These are phyloP conservation scores for Casuarina cunninghamiana DNA, from an alignment of 306 rosid species.

Conservation along the genomic window DNA sequence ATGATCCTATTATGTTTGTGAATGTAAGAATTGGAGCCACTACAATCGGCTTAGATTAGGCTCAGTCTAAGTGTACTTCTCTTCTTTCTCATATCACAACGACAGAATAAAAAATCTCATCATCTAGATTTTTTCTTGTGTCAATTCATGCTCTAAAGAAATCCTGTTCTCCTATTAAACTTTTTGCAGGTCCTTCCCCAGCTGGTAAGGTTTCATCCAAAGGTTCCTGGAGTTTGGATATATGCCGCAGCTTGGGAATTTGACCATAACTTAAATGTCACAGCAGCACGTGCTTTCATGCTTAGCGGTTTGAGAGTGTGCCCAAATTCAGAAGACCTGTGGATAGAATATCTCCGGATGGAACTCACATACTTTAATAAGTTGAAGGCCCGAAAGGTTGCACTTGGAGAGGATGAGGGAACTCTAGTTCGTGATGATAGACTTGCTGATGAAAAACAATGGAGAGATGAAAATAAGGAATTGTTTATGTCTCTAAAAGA, in stretches of 20 bases:
- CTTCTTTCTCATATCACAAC: not conserved
- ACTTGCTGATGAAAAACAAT: slow-evolving; percentile 57
- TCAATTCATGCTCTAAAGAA: not conserved
- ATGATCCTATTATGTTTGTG: not conserved
- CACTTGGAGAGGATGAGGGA: slow-evolving; percentile 86
- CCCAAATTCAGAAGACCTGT: slow-evolving; percentile 74
- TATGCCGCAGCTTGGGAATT: slow-evolving; percentile 99
- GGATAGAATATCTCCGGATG: slow-evolving; percentile 96
- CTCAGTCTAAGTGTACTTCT: not conserved
- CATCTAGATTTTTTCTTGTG: not conserved
- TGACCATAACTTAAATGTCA: slow-evolving; percentile 73
- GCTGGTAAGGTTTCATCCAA: slow-evolving; percentile 79
- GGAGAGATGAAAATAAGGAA: slow-evolving; percentile 81
- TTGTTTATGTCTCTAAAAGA: slow-evolving; percentile 65
- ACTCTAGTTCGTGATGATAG: slow-evolving; percentile 45
- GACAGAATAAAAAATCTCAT: not conserved
- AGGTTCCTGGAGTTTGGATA: slow-evolving; percentile 85
- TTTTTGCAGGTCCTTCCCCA: slow-evolving; percentile 69
- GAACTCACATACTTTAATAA: slow-evolving; percentile 87
- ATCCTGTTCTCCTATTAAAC: not conserved
- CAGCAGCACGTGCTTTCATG: slow-evolving; percentile 89
- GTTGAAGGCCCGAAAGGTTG: slow-evolving; percentile 86
- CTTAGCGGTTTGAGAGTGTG: slow-evolving; percentile 82
- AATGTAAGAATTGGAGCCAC: not conserved
- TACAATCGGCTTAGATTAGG: not conserved